These are phyloP conservation scores for Kregervanrija pseudodelftensis DNA, from an alignment of 805 yeast genomes.

Conservation along the genomic window DNA sequence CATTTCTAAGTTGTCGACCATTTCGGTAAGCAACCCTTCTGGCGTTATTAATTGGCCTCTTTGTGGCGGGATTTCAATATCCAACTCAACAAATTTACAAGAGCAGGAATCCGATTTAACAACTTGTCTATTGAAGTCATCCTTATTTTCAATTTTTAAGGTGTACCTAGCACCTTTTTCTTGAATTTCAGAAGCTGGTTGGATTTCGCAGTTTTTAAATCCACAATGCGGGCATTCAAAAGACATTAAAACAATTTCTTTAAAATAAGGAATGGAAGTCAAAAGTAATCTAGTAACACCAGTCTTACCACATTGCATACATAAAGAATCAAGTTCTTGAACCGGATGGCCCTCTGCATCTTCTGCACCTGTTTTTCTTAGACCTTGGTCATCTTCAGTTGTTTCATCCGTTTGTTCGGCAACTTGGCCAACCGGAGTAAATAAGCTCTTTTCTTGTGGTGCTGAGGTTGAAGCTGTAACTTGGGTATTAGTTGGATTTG, in stretches of 20 bases:
- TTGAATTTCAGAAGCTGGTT: slow-evolving; percentile 90
- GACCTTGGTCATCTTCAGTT: slow-evolving; percentile 18
- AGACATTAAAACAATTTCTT: slow-evolving; percentile 89
- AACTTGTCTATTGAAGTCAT: slow-evolving; percentile 83
- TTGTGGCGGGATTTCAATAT: slow-evolving; percentile 91
- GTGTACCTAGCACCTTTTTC: slow-evolving; percentile 77
- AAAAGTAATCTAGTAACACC: slow-evolving; percentile 80
- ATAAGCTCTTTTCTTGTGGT: slow-evolving; percentile 34
- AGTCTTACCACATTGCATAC: slow-evolving; percentile 89
- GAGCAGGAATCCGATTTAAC: slow-evolving; percentile 84
- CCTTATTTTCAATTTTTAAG: slow-evolving; percentile 56
- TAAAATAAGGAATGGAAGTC: slow-evolving; percentile 85
- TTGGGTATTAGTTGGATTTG: slow-evolving; percentile 18
- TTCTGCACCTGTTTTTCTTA: slow-evolving; percentile 63
- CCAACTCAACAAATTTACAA: slow-evolving; percentile 75
- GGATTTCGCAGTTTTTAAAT: slow-evolving; percentile 84
- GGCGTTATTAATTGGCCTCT: slow-evolving; percentile 89
- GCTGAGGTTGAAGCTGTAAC: slow-evolving; percentile 1
- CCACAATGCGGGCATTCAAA: slow-evolving; percentile 95
- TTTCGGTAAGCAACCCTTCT: slow-evolving; percentile 82
- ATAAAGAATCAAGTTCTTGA: slow-evolving; percentile 88
- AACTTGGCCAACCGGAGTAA: slow-evolving; percentile 54
- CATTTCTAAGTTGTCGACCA: slow-evolving; percentile 68
- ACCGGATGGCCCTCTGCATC: slow-evolving; percentile 91
- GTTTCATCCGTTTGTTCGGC: slow-evolving; percentile 30